These are phyloP conservation scores for Aphanomyces stellatus DNA, from an alignment of 352 stramenopile genomes.

Conservation along the genomic window DNA sequence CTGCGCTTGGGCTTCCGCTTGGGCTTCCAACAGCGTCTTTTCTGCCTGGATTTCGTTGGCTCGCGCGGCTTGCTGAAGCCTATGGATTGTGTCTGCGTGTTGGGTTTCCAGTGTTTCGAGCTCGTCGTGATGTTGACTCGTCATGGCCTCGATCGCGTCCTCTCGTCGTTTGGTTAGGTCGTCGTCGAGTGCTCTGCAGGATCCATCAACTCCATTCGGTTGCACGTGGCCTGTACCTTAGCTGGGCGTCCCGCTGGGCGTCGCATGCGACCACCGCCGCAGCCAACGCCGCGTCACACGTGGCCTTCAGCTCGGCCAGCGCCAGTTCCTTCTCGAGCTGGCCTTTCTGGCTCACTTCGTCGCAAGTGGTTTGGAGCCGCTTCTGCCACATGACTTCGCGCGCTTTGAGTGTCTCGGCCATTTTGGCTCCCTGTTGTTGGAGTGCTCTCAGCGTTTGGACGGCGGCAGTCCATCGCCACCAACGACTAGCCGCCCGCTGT, in stretches of 20 bases:
- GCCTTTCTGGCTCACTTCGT: slow-evolving; percentile 5
- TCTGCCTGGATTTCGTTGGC: neutral
- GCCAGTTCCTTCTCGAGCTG: slow-evolving; percentile 7
- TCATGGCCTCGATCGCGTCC: neutral
- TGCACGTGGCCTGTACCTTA: neutral
- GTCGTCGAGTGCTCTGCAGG: neutral
- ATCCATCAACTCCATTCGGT: neutral
- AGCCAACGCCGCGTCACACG: neutral
- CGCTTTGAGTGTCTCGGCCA: slow-evolving; percentile 4
- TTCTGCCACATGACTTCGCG: slow-evolving; percentile 6
- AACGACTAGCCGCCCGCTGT: neutral
- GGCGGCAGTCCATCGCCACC: neutral
- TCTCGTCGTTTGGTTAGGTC: slow-evolving; percentile 20
- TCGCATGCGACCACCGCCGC: neutral
- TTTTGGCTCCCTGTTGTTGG: neutral
- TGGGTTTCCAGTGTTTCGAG: slow-evolving; percentile 34
- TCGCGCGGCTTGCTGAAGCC: slow-evolving; percentile 4
- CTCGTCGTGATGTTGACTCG: slow-evolving; percentile 20
- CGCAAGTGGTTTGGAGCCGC: neutral
- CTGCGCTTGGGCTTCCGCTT: neutral
- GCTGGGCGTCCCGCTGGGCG: neutral
- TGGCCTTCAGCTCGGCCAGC: neutral
- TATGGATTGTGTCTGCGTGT: slow-evolving; percentile 7
- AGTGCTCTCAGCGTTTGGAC: neutral
- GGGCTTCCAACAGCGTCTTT: neutral